Evolutionary conservation across 108 stramenopile genomes (phyloP).

Genomic region (Nannochloropsis oceanica): DNA sequence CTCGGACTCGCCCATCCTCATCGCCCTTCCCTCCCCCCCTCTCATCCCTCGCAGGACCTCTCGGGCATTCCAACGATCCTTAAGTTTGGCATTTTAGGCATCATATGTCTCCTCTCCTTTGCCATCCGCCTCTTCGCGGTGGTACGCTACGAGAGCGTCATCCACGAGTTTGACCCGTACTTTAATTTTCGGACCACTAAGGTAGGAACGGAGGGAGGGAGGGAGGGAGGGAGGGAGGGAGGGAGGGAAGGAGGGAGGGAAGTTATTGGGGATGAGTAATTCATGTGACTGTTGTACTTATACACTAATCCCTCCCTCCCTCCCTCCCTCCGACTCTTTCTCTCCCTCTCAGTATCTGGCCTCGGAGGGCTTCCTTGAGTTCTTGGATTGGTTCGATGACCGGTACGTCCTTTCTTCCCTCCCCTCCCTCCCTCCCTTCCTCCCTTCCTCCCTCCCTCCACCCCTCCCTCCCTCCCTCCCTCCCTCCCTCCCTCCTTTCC

Average conservation of each 20-base stretch:
- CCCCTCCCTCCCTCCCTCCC: too few relatives aligned
- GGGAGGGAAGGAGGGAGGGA: background rate
- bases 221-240: background rate
- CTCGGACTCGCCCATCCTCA: too few relatives aligned
- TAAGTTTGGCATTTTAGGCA: conserved; percentile 34
- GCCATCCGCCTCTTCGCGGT: conserved; percentile 42
- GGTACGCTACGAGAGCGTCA: conserved; percentile 70
- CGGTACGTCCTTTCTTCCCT: too few relatives aligned
- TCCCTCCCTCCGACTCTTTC: background rate
- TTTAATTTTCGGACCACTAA: conserved; percentile 77
- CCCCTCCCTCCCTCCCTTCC: too few relatives aligned
- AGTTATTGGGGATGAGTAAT: background rate
- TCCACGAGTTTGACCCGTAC: conserved; percentile 83
- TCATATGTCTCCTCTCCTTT: conserved; percentile 40
- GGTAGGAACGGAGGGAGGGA: background rate
- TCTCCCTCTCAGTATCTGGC: conserved; percentile 33
- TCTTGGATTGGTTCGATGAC: conserved; percentile 31
- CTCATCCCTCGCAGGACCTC: conserved; percentile 1
- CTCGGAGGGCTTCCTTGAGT: conserved; percentile 37
- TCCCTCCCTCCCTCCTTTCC: too few relatives aligned
- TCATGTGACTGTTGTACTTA: background rate
- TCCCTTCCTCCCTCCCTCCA: too few relatives aligned
- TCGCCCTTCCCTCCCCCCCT: too few relatives aligned
- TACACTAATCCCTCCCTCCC: background rate
- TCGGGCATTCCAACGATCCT: conserved; percentile 31